phyloP scores from a whole-genome alignment of 2,329 filamentous ascomycete species.

The Exophiala sideris region DNA sequence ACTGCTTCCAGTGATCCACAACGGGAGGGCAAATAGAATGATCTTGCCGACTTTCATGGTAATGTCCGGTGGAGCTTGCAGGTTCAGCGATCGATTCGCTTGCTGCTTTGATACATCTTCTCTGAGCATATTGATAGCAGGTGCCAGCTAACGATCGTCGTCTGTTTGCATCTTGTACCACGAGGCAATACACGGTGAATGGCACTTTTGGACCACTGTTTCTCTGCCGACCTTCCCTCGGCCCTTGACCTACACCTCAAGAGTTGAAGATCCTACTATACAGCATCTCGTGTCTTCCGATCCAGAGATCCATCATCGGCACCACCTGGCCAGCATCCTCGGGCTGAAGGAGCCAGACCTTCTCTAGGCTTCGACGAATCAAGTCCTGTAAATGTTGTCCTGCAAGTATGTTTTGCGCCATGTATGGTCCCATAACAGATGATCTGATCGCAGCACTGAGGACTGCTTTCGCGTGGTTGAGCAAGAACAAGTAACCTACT shows the following conservation, averaged over 20 bases:
- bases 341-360: conserved; percentile 47
- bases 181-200: too few species aligned
- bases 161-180: too few species aligned
- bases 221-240: too few species aligned
- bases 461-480: conserved; percentile 62
- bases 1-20: neutral
- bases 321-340: conserved; percentile 59
- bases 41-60: neutral
- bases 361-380: conserved; percentile 48
- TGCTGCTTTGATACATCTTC: too few species aligned
- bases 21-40: neutral
- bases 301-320: conserved; percentile 62
- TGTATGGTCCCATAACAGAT: conserved; percentile 64
- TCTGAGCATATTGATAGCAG: too few species aligned
- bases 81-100: too few species aligned
- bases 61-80: neutral
- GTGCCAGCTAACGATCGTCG: too few species aligned
- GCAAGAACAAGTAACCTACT: conserved; percentile 59
- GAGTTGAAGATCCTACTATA: conserved; percentile 68
- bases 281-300: conserved; percentile 62
- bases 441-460: conserved; percentile 61
- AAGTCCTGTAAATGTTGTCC: conserved; percentile 50
- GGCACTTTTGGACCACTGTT: too few species aligned
- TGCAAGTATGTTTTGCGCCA: conserved; percentile 59
- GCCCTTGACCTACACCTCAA: conserved; percentile 32